phyloP scores from a whole-genome alignment of 2,329 filamentous ascomycete genomes.

The Ophioceras dolichostomum region DNA sequence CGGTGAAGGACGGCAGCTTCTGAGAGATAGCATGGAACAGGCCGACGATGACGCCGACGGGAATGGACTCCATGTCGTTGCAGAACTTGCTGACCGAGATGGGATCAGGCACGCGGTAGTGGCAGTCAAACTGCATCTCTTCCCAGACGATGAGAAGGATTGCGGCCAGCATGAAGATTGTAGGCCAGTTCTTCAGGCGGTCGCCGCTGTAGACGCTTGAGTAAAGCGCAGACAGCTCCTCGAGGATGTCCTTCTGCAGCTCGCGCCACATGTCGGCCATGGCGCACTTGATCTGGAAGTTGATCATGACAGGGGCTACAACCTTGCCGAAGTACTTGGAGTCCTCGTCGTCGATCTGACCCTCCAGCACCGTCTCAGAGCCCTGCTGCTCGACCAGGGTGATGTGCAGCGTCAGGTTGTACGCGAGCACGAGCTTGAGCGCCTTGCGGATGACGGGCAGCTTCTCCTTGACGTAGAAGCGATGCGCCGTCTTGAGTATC shows the following conservation, averaged over 20 bases:
- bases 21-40: conserved; percentile 97
- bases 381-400: conserved; percentile 87
- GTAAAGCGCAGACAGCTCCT: conserved; percentile 85
- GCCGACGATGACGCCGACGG: conserved; percentile 90
- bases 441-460: conserved; percentile 88
- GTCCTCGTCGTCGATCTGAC: conserved; percentile 73
- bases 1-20: conserved; percentile 82
- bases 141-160: conserved; percentile 94
- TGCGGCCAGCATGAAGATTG: conserved; percentile 92
- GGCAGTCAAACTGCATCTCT: conserved; percentile 97
- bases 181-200: conserved; percentile 97
- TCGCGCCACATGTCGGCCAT: conserved; percentile 98
- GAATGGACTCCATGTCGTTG: conserved; percentile 89
- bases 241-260: conserved; percentile 88
- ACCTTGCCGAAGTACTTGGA: conserved; percentile 86
- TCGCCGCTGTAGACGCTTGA: conserved; percentile 97
- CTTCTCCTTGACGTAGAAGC: conserved; percentile 82
- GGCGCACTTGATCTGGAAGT: conserved; percentile 97
- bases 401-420: conserved; percentile 90
- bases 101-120: conserved; percentile 83
- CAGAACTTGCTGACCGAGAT: conserved; percentile 88
- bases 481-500: conserved; percentile 90
- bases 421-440: conserved; percentile 85
- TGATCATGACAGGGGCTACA: conserved; percentile 95
- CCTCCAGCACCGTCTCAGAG: conserved; percentile 64